Evolutionary conservation across 768 basidiomycete species (phyloP).

Genomic region (Podaxis pistillaris): DNA sequence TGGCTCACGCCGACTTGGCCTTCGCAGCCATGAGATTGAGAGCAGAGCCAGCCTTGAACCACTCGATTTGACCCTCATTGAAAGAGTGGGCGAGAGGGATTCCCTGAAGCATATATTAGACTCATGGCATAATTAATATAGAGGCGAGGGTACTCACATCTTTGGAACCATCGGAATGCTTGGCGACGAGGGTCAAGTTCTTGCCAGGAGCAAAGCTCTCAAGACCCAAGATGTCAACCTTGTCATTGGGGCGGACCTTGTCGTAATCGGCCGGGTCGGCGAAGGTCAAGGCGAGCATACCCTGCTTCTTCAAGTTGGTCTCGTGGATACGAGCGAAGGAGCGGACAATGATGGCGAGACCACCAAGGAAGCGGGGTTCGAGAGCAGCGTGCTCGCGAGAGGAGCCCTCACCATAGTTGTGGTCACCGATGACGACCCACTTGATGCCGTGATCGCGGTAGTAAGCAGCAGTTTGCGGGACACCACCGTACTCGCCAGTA

Average conservation of each 20-base stretch:
- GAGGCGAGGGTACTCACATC: slow-evolving; percentile 43
- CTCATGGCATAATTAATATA: not conserved
- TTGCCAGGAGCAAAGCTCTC: slow-evolving; percentile 89
- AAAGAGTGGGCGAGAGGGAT: slow-evolving; percentile 87
- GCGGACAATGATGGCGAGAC: slow-evolving; percentile 92
- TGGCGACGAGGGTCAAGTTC: slow-evolving; percentile 78
- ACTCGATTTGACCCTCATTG: slow-evolving; percentile 95
- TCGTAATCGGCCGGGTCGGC: slow-evolving; percentile 92
- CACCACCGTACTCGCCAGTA: slow-evolving; percentile 81
- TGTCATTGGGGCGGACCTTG: slow-evolving; percentile 83
- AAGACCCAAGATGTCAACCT: slow-evolving; percentile 85
- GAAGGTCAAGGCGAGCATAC: slow-evolving; percentile 96
- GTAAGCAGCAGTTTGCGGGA: slow-evolving; percentile 81
- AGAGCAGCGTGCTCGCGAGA: slow-evolving; percentile 98
- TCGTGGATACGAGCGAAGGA: slow-evolving; percentile 98
- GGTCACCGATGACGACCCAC: slow-evolving; percentile 97
- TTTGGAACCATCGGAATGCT: slow-evolving; percentile 78
- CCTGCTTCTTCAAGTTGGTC: slow-evolving; percentile 99
- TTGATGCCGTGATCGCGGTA: slow-evolving; percentile 90
- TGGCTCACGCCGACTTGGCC: slow-evolving; percentile 36
- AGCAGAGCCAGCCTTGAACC: slow-evolving; percentile 98
- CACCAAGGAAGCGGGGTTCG: slow-evolving; percentile 93
- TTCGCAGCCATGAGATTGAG: slow-evolving; percentile 83
- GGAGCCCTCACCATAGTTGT: slow-evolving; percentile 97
- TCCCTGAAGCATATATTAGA: slow-evolving; percentile 35